Percentiles rank a stretch among this genome's conserved stretches.
Evolutionary conservation across 805 yeast species (phyloP).

Genomic region (Priceomyces medius): DNA sequence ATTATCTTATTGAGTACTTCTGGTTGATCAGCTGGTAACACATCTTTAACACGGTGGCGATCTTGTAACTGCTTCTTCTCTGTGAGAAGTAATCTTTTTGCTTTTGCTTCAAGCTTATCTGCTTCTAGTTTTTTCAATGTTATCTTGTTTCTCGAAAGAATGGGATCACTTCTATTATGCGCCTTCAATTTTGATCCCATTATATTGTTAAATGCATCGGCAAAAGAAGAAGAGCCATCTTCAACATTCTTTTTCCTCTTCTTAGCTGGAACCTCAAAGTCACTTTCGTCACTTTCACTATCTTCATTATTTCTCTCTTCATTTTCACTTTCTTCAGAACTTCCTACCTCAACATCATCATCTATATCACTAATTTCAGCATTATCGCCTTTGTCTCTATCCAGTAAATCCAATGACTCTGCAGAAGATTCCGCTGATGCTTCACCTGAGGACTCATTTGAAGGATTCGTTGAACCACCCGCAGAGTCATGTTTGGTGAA

Average conservation of each 20-base stretch:
- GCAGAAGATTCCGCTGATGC: conserved; percentile 26
- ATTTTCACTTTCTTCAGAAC: conserved; percentile 14
- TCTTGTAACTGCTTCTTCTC: conserved; percentile 73
- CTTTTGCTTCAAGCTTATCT: conserved; percentile 81
- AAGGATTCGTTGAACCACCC: too few relatives aligned
- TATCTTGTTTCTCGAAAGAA: conserved; percentile 78
- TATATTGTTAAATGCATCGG: conserved; percentile 80
- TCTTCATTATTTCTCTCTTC: conserved; percentile 17
- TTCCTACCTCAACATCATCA: conserved; percentile 27
- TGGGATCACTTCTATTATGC: conserved; percentile 85
- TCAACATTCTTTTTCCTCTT: conserved; percentile 57
- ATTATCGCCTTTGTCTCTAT: conserved; percentile 11
- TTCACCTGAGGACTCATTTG: conserved; percentile 13
- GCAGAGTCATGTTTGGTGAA: too few relatives aligned
- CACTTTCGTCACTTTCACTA: conserved; percentile 17
- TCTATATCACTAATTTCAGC: conserved; percentile 22
- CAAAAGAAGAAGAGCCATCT: conserved; percentile 76
- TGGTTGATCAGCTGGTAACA: conserved; percentile 65
- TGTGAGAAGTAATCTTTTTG: conserved; percentile 61
- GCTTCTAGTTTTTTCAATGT: conserved; percentile 71
- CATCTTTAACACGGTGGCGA: conserved; percentile 62
- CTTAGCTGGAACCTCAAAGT: conserved; percentile 46
- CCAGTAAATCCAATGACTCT: conserved; percentile 14
- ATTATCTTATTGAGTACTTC: conserved; percentile 55
- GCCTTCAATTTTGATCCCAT: conserved; percentile 85